Base-by-base conservation (phyloP, 2,329 filamentous ascomycete species). In the Magnaporthales sp. region DNA sequence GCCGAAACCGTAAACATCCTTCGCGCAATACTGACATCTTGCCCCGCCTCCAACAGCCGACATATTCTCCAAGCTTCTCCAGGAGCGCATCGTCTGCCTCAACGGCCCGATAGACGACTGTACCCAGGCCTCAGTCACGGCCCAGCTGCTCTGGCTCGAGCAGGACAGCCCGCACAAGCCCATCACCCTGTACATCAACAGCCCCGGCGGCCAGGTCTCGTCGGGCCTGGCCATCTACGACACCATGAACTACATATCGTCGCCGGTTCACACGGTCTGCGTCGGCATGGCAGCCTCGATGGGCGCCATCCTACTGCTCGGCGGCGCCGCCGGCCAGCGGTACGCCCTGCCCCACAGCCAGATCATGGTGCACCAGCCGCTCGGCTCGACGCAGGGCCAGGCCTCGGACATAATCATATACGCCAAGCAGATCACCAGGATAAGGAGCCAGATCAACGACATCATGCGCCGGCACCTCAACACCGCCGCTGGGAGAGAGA, bases 181-280 rank as follows among this genome's bases (percentile, higher is more conserved):
- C 13, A 98, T 99, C 70, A 95, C 91, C 65, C 91, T 99, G 77
- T 99, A 99, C 78, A 99, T 99, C 77, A 97, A 99, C 80, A 96
- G 92, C 0, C 94, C 94, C 0, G 95, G 95, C 64, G 95, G 95
- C 67, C 94, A 91, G 58, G 93, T 99, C 56, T 94, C 91, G 69
- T 94, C 95, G 1, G 88, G 88, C 19, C 83, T 91, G 68, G 93
- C 95, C 29, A 98, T 99, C 74, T 99, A 99, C 83, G 95, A 99
- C 77, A 99, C 95, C 13, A 98, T 99, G 94, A 89, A 90, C 72
- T 99, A 99, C 78, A 98, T 99, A 75, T 89, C 90, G 68, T 91
- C 91, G 2, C 92, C 94, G 1, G 93, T 99, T 0, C 94, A 91
- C 60, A 99, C 95, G 0, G 95, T 99, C 31, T 98, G 95, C 74